Conservation (phyloP, 495 filamentous ascomycete species). For the Penicillium odoratum region DNA sequence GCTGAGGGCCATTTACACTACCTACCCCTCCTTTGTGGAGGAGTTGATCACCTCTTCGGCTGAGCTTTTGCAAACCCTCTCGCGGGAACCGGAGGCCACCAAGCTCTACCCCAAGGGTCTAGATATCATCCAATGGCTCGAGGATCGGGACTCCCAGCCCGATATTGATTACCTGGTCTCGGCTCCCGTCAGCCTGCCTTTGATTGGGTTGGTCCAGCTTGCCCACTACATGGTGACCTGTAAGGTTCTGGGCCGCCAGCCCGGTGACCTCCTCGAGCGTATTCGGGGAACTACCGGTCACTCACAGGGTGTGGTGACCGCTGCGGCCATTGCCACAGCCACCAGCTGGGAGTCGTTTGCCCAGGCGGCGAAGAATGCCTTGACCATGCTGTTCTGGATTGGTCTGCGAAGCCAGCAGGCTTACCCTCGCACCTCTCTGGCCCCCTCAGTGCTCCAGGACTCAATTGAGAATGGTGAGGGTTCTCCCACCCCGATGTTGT, state of each 20-base stretch:
- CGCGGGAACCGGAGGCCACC: constrained; percentile 79
- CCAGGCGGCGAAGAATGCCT: constrained; percentile 68
- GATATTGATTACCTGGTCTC: constrained; percentile 96
- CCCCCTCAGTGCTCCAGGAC: constrained; percentile 90
- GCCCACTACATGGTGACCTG: constrained; percentile 93
- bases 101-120: constrained; percentile 96
- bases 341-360: constrained; percentile 89
- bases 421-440: constrained; percentile 89
- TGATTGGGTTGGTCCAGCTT: constrained; percentile 94
- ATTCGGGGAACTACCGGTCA: constrained; percentile 90
- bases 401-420: constrained; percentile 97
- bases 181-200: constrained; percentile 92
- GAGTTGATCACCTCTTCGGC: constrained; percentile 78
- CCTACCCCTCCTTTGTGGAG: constrained; percentile 86
- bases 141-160: constrained; percentile 80
- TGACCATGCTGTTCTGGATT: constrained; percentile 99
- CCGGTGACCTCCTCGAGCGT: constrained; percentile 78
- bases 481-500: constrained; percentile 93
- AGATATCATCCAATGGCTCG: constrained; percentile 90
- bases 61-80: constrained; percentile 77
- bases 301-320: constrained; percentile 93
- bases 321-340: constrained; percentile 86
- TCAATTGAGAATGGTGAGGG: constrained; percentile 94
- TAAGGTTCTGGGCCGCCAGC: constrained; percentile 81
- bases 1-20: constrained; percentile 83